Base-by-base conservation (phyloP, 2,329 filamentous ascomycete species). In the Cladosporium oxysporum region DNA sequence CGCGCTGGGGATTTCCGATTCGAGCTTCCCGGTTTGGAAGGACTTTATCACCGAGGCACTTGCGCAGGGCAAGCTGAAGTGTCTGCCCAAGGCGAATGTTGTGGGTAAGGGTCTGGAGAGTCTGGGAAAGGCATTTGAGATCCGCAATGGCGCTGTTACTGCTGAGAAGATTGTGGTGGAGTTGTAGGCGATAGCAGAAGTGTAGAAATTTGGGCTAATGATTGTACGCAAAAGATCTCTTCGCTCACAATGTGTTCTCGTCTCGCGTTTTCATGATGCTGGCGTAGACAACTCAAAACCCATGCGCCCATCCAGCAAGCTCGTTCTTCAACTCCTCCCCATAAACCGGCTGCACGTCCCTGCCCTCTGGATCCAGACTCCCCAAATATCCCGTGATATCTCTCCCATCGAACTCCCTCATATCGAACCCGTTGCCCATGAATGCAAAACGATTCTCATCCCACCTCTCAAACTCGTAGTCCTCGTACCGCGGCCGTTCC, bases 361-460 rank as follows among this genome's bases (percentile, higher is more conserved):
- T 72, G 3, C 77, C 78, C 28, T 76, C 71, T 10, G 73, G 73
- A 68, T 80, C 75, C 66, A 80, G 65, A 57, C 68, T 69, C 0
- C 80, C 81, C 50, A 83, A 66, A 73, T 83, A 83, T 69, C 80
- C 75, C 47, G 80, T 82, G 26, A 82, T 77, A 72, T 82, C 81
- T 63, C 80, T 75, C n/a, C 80, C 81, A 73, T 83, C 80, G 71
- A 76, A 76, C 72, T 83, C 80, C 60, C 80, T 71, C n/a, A 73
- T 72, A 67, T 79, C 76, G 65, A 83, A 83, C 1, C 81, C 79
- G 71, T 80, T 81, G 1, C 80, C 80, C 71, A 82, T 66, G 59
- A 79, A 81, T 1, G 76, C 75, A 70, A 79, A 82, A 55, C 73
- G 64, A 68, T 81, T 81, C 23, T 72, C 71, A 66, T 77, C 74